A percentile compares a stretch with the other conserved stretches of the same genome.
These are phyloP conservation scores for Clathrospora elynae DNA, from an alignment of 2,329 filamentous ascomycete species.

Conservation along the genomic window DNA sequence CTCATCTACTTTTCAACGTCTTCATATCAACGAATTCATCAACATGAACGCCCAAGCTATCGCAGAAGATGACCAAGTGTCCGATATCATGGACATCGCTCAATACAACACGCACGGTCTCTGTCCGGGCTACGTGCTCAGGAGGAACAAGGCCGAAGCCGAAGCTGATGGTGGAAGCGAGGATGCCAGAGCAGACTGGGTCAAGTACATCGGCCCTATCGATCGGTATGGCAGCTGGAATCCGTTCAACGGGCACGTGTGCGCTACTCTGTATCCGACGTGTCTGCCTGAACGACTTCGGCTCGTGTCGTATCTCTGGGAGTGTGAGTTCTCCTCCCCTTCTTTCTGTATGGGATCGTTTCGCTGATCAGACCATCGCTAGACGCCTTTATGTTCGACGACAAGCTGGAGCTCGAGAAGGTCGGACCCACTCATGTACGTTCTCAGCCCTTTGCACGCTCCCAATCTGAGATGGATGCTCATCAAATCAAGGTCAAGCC, in stretches of 20 bases:
- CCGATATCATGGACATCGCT: background rate
- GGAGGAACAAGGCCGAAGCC: background rate
- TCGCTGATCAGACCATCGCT: background rate
- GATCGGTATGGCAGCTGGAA: constrained; percentile 2
- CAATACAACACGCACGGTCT: constrained; percentile 1
- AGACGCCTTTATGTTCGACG: constrained; percentile 1
- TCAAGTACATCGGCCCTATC: constrained; percentile 2
- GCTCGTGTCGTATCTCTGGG: background rate
- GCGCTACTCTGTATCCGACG: background rate
- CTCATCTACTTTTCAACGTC: too few species aligned
- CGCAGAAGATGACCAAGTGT: background rate
- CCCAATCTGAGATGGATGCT: background rate
- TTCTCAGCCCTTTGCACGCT: too few species aligned
- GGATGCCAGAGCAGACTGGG: constrained; percentile 3
- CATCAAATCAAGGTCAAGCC: background rate
- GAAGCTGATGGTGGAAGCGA: constrained; percentile 2
- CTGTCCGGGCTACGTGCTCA: background rate
- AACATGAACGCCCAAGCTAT: too few species aligned
- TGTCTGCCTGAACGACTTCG: background rate
- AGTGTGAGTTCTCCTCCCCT: background rate
- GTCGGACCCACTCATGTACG: background rate
- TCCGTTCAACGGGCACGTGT: constrained; percentile 3
- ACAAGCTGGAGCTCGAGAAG: background rate
- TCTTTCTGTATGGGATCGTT: background rate
- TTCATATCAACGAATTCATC: too few species aligned